Conservation (phyloP, 2,329 filamentous ascomycete species). For the Alternaria viburni region DNA sequence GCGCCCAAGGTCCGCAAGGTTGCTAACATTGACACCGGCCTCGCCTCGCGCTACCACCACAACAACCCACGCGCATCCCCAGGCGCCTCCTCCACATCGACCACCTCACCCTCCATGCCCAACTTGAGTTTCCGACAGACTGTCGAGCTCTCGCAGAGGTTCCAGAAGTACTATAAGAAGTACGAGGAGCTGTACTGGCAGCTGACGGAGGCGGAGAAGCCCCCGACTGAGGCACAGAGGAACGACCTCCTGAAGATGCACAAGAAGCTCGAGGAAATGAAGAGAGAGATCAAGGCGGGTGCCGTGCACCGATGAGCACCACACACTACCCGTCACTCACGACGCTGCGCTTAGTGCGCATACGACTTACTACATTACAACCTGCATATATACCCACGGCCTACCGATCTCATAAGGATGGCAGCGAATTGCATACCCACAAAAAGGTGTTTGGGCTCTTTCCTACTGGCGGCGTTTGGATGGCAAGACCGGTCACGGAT, state of each 20-base stretch:
- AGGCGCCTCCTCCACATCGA: slow-evolving; percentile 43
- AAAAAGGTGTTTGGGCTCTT: slow-evolving; percentile 22
- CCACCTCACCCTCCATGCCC: slow-evolving; percentile 41
- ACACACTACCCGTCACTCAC: neutral
- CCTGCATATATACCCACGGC: slow-evolving; percentile 30
- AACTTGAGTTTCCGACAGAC: slow-evolving; percentile 53
- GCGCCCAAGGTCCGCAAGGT: slow-evolving; percentile 43
- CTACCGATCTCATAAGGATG: slow-evolving; percentile 8
- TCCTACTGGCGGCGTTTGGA: slow-evolving; percentile 11
- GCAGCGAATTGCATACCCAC: slow-evolving; percentile 25
- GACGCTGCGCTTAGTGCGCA: slow-evolving; percentile 13
- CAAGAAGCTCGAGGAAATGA: slow-evolving; percentile 61
- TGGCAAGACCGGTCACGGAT: slow-evolving; percentile 3
- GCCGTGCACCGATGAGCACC: slow-evolving; percentile 33
- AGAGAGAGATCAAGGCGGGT: slow-evolving; percentile 60
- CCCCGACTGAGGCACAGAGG: slow-evolving; percentile 57
- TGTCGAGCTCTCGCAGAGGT: slow-evolving; percentile 56
- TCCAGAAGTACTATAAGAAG: slow-evolving; percentile 64
- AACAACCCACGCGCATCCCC: slow-evolving; percentile 43
- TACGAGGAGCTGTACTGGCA: slow-evolving; percentile 64
- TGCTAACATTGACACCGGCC: slow-evolving; percentile 41
- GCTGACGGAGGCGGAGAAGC: slow-evolving; percentile 48
- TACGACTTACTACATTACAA: slow-evolving; percentile 20
- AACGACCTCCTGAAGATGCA: slow-evolving; percentile 62
- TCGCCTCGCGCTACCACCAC: slow-evolving; percentile 44